Conservation (phyloP, 768 basidiomycete genomes). For the Pleurotus sapidus region DNA sequence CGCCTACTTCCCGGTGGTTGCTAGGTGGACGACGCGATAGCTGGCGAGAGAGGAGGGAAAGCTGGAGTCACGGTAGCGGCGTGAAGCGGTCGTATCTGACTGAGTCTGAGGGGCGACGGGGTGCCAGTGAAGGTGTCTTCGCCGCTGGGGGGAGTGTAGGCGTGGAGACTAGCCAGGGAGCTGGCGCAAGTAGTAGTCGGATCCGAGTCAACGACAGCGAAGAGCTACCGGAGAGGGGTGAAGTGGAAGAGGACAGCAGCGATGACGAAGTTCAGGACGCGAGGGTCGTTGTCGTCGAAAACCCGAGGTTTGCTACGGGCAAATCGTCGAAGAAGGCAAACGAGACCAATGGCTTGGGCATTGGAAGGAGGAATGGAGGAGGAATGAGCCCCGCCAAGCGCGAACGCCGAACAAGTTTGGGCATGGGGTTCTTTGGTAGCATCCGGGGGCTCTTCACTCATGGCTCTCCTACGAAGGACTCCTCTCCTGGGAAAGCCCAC, state of each 20-base stretch:
- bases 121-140: no score
- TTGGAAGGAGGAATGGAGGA: not conserved
- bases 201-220: no score
- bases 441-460: conserved; percentile 40
- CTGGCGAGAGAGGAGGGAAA: no score
- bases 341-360: no score
- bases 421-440: conserved; percentile 37
- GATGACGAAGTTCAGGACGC: conserved; percentile 28
- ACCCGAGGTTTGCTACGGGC: conserved; percentile 41
- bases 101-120: conserved; percentile 19
- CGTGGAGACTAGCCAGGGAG: no score
- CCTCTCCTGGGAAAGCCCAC: not conserved
- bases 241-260: conserved; percentile 28
- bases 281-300: conserved; percentile 50
- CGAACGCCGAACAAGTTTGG: not conserved
- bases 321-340: no score
- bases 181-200: no score
- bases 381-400: not conserved
- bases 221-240: conserved; percentile 8
- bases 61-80: no score
- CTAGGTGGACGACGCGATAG: conserved; percentile 9
- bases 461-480: not conserved
- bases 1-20: conserved; percentile 16
- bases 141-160: no score
- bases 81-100: no score